Base-by-base conservation (phyloP, 2,329 filamentous ascomycete genomes). In the Aspergillus fischeri region DNA sequence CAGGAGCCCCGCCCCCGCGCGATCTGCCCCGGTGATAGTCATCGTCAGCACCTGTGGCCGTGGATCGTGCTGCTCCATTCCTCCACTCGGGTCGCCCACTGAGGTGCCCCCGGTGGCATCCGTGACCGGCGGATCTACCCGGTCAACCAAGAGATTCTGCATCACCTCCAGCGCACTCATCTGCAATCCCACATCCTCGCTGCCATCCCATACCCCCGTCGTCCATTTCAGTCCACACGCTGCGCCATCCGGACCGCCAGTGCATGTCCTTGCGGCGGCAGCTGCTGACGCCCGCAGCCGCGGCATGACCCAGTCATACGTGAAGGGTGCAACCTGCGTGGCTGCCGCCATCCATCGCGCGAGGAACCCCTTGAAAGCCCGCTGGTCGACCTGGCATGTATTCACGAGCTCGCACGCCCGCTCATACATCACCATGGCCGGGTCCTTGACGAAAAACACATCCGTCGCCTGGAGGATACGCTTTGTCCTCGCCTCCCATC, bases 331-430 rank as follows among this genome's bases (percentile, higher is more conserved):
- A 57, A 86, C 74, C 63, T 86, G 81, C 0, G 79, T 80, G 4
- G 83, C 79, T 3, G 80, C 76, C 14, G 82, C 83, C 73, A 80
- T 77, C 80, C 84, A 89, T 42, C 86, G 82, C 0, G 81, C 75
- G 5, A 88, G 77, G 66, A 86, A 88, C 10, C 84, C 84, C 71
- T 88, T 89, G 78, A 88, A 89, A 1, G 81, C 82, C 49, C 78
- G 80, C 70, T 87, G 84, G 60, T 88, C 85, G n/a, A 81, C 77
- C 70, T 86, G 83, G 73, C 86, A 88, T 14, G 72, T 78, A 61
- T 75, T 69, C 58, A 77, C 66, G 49, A 66, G 71, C 67, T 88
- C 86, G 66, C 86, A 89, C 10, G 83, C 79, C 41, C 77, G 75
- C 68, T 88, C 86, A 63, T 77, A 83, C 75, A 86, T 81, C 58